Conservation (phyloP, 2,329 filamentous ascomycete genomes). For the Ophiostoma himal-ulmi region DNA sequence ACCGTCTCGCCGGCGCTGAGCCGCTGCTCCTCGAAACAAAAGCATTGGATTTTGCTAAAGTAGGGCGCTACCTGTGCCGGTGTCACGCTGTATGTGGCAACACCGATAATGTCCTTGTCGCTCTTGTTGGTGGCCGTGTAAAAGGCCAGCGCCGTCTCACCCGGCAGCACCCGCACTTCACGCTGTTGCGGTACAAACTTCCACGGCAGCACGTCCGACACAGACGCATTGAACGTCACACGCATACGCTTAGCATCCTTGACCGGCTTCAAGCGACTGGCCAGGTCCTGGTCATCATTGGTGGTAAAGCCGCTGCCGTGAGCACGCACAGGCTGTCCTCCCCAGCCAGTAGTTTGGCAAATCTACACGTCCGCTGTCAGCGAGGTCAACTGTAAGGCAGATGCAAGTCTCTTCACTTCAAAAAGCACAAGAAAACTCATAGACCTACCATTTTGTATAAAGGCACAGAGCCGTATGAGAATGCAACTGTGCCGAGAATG, state of each 20-base stretch:
- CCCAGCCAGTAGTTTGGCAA: conserved; percentile 83
- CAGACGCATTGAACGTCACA: conserved; percentile 92
- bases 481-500: conserved; percentile 70
- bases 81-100: conserved; percentile 95
- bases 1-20: conserved; percentile 93
- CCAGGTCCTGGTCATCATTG: conserved; percentile 54
- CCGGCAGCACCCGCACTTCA: conserved; percentile 89
- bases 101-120: conserved; percentile 89
- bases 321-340: conserved; percentile 83
- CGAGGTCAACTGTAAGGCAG: neutral
- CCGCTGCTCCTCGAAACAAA: conserved; percentile 96
- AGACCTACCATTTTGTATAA: conserved; percentile 73
- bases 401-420: neutral
- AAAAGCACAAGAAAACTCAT: neutral
- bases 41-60: conserved; percentile 99
- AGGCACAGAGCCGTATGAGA: conserved; percentile 78
- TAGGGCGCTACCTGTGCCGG: conserved; percentile 94
- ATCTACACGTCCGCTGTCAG: conserved; percentile 46
- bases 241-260: conserved; percentile 76
- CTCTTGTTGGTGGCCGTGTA: conserved; percentile 94
- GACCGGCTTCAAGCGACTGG: conserved; percentile 73
- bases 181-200: conserved; percentile 96
- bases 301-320: conserved; percentile 56
- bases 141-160: conserved; percentile 94
- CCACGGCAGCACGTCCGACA: conserved; percentile 93